Base-by-base conservation (phyloP, 148 eudicot genomes). In the Spergularia bocconei region DNA sequence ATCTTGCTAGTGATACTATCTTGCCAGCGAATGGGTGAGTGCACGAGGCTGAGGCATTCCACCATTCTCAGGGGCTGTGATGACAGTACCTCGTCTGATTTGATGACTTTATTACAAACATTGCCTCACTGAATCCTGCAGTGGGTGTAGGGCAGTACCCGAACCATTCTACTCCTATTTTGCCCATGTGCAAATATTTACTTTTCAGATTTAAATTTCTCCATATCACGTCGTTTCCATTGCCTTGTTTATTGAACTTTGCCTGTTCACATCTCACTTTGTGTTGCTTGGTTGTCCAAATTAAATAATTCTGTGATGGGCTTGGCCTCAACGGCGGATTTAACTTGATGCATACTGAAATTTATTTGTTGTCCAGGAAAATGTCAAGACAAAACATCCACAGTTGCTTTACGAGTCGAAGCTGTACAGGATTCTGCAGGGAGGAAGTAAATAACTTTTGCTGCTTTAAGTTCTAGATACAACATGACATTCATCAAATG, bases 331-430 rank as follows among this genome's bases (percentile, higher is more conserved):
- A 33, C 61, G 63, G 47, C 55, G 77, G 36, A 68, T 21, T 33
- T 25, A 52, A 73, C 65, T 51, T 41, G 63, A 44, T 9, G 48
- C 48, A 44, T 44, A 44, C 8, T 44, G 48, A 44, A 44, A 4
- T 44, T 44, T 9, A 4, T 44, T 6, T 70, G 72, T 70, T n/a
- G 75, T 72, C 74, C 83, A 93, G 98, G 98, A 93, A 86, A 93
- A 85, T 87, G 87, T 88, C 70, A 93, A 91, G 89, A 93, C 97
- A 58, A 93, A 88, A 72, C 97, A 93, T 80, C 98, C 97, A 36
- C 98, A 93, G 82, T 76, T 93, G 82, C 87, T 90, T 25, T 93
- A 93, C 51, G 97, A 93, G 82, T 93, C 97, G 33, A 93, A 93
- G 89, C 75, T 91, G 76, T 93, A 93, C 80, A 90, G 90, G 77